A percentile compares a stretch with the other conserved stretches of the same genome.
Evolutionary conservation across 2,329 filamentous ascomycete species (phyloP).

Genomic region (Colletotrichum gigasporum): DNA sequence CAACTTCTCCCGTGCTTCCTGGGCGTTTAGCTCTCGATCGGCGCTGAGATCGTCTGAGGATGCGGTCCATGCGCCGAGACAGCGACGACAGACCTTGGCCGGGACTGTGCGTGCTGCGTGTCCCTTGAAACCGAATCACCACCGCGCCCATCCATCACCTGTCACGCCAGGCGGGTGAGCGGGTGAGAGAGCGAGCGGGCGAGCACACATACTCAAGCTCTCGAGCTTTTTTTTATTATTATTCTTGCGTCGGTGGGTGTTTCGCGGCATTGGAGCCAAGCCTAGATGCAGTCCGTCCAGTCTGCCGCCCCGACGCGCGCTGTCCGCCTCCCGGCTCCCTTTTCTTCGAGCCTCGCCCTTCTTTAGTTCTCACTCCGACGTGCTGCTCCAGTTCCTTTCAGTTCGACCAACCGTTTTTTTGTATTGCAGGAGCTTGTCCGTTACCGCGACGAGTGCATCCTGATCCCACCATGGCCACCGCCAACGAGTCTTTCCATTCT

Average conservation of each 20-base stretch:
- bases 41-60: conserved; percentile 31
- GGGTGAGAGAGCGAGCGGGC: neutral
- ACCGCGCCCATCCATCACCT: conserved; percentile 22
- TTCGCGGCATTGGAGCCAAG: conserved; percentile 21
- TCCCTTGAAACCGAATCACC: conserved; percentile 31
- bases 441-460: neutral
- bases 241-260: conserved; percentile 15
- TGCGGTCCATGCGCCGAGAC: conserved; percentile 27
- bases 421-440: neutral
- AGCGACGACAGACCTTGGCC: conserved; percentile 2
- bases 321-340: conserved; percentile 21
- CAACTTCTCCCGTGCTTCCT: neutral
- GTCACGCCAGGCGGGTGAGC: conserved; percentile 7
- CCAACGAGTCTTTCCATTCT: conserved; percentile 21
- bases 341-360: conserved; percentile 23
- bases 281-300: conserved; percentile 26
- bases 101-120: conserved; percentile 25
- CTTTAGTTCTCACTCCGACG: neutral
- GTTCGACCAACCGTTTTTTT: neutral
- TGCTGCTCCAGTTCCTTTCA: neutral
- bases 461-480: conserved; percentile 22
- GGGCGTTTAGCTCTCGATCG: neutral
- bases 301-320: conserved; percentile 11
- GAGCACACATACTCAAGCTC: conserved; percentile 29
- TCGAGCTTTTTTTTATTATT: conserved; percentile 19